Evolutionary conservation across 75 land plant genomes (phyloP).

Genomic region (Larix kaempferi): DNA sequence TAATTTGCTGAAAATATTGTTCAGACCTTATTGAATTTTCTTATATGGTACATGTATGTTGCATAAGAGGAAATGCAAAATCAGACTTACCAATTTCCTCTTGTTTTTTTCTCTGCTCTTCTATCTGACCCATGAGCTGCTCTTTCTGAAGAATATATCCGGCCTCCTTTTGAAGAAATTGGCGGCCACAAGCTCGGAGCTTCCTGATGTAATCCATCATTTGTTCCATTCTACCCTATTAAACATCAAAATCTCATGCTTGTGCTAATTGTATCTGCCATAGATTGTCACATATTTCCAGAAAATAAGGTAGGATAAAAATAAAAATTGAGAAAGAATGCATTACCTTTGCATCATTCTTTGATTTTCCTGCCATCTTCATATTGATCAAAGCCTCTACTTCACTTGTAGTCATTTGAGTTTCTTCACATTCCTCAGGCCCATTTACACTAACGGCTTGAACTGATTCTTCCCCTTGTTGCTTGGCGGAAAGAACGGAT

Average conservation of each 20-base stretch:
- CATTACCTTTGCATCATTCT: conserved; percentile 36
- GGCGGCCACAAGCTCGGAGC: conserved; percentile 46
- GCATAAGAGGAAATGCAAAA: not conserved
- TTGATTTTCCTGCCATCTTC: conserved; percentile 50
- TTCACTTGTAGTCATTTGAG: conserved; percentile 14
- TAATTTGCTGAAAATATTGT: not conserved
- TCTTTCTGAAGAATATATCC: conserved; percentile 21
- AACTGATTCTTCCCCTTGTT: not conserved
- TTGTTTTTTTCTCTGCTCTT: conserved; percentile 20
- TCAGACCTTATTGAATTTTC: not conserved
- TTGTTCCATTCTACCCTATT: conserved; percentile 50
- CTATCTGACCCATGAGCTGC: conserved; percentile 25
- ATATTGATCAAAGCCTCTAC: conserved; percentile 36
- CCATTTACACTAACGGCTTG: conserved; percentile 9
- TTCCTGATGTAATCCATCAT: conserved; percentile 63
- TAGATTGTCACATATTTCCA: too few relatives aligned
- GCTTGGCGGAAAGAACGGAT: conserved; percentile 7
- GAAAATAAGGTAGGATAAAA: too few relatives aligned
- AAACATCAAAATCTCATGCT: not conserved
- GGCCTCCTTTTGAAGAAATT: conserved; percentile 31
- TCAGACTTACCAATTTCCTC: conserved; percentile 14
- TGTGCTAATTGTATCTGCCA: too few relatives aligned
- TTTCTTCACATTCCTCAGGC: conserved; percentile 6
- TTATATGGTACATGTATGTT: not conserved
- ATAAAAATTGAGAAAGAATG: not conserved